Evolutionary conservation across 1,139 yeast species (phyloP).

Genomic region (Nakaseomyces glabratus): DNA sequence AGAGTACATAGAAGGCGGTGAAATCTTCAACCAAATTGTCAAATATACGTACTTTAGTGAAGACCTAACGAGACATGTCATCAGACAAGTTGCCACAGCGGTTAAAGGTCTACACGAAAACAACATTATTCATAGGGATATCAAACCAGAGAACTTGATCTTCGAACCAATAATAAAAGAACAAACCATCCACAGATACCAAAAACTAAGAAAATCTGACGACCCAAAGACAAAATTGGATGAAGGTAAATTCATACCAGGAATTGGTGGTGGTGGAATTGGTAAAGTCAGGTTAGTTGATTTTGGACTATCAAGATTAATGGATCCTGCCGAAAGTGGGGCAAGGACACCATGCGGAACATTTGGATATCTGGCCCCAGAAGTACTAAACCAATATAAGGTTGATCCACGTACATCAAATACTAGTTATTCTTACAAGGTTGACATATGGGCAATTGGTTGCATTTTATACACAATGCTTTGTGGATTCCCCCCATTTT

Average conservation of each 20-base stretch:
- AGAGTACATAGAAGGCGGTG: slow-evolving; percentile 89
- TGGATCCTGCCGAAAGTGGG: slow-evolving; percentile 46
- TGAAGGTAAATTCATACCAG: slow-evolving; percentile 73
- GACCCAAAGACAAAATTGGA: slow-evolving; percentile 63
- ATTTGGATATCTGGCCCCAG: slow-evolving; percentile 89
- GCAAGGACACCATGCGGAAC: slow-evolving; percentile 85
- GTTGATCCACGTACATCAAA: slow-evolving; percentile 30
- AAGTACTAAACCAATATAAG: slow-evolving; percentile 59
- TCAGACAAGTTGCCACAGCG: slow-evolving; percentile 75
- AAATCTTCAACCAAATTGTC: slow-evolving; percentile 86
- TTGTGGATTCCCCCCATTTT: slow-evolving; percentile 96
- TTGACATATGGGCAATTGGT: slow-evolving; percentile 95
- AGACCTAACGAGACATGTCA: slow-evolving; percentile 73
- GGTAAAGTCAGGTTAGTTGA: slow-evolving; percentile 84
- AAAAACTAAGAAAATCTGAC: slow-evolving; percentile 54
- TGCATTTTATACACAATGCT: slow-evolving; percentile 81
- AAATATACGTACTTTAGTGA: slow-evolving; percentile 86
- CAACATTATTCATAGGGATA: slow-evolving; percentile 89
- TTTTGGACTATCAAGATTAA: slow-evolving; percentile 83
- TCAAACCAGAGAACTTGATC: slow-evolving; percentile 86
- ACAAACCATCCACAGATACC: slow-evolving; percentile 42
- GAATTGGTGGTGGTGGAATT: slow-evolving; percentile 83
- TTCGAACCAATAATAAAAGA: slow-evolving; percentile 60
- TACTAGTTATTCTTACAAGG: slow-evolving; percentile 68
- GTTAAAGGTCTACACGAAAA: slow-evolving; percentile 70